phyloP scores from a whole-genome alignment of 1,284 basidiomycete species.

The Ustilago tritici region DNA sequence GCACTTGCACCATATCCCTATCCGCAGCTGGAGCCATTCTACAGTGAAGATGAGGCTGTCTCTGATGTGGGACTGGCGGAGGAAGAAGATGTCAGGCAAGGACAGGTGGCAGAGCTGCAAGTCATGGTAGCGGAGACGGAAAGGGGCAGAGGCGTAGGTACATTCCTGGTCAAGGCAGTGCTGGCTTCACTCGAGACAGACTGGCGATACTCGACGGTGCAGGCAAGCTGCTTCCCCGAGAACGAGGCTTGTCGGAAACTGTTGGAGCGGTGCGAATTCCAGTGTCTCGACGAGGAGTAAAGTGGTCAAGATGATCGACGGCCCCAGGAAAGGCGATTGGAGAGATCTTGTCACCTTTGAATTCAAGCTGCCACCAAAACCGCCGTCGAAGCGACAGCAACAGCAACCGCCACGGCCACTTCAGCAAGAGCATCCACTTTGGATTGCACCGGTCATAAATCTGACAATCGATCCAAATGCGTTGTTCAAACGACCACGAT shows the following conservation, averaged over 20 bases:
- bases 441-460: background rate
- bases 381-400: slow-evolving; percentile 1
- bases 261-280: slow-evolving; percentile 24
- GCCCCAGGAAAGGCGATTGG: slow-evolving; percentile 27
- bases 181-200: slow-evolving; percentile 23
- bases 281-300: background rate
- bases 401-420: slow-evolving; percentile 5
- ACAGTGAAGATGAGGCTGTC: slow-evolving; percentile 15
- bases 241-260: slow-evolving; percentile 22
- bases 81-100: slow-evolving; percentile 14
- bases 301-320: slow-evolving; percentile 40
- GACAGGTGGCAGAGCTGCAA: slow-evolving; percentile 25
- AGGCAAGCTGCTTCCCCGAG: slow-evolving; percentile 38
- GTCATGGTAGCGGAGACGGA: slow-evolving; percentile 43
- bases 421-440: background rate
- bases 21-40: slow-evolving; percentile 12
- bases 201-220: slow-evolving; percentile 25
- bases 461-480: slow-evolving; percentile 32
- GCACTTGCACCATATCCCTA: background rate
- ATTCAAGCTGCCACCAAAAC: slow-evolving; percentile 18
- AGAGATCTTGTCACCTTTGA: slow-evolving; percentile 36
- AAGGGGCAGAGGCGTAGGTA: slow-evolving; percentile 23
- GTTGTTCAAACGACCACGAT: slow-evolving; percentile 35
- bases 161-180: slow-evolving; percentile 25
- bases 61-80: background rate